Evolutionary conservation across 2,329 filamentous ascomycete species (phyloP).

Genomic region (Cercospora janseana): DNA sequence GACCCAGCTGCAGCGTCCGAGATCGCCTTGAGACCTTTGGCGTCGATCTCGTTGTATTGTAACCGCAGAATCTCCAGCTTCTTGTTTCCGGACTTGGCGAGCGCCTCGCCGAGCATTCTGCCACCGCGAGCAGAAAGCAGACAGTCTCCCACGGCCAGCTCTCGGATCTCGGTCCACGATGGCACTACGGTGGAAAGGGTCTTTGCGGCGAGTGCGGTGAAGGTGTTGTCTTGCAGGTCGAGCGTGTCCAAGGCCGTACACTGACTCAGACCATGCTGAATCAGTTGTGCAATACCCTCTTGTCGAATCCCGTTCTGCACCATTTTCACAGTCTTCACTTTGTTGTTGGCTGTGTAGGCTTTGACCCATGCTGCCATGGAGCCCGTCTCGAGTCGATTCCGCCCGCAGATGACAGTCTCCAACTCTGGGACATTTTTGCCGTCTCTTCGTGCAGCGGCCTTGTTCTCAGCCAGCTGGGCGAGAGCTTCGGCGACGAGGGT

Average conservation of each 20-base stretch:
- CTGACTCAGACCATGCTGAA: slow-evolving; percentile 74
- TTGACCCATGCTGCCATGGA: slow-evolving; percentile 95
- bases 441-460: slow-evolving; percentile 70
- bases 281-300: slow-evolving; percentile 80
- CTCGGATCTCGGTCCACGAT: slow-evolving; percentile 71
- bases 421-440: slow-evolving; percentile 72
- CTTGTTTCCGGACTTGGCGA: slow-evolving; percentile 72
- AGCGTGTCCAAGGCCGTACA: slow-evolving; percentile 69
- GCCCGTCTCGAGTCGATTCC: slow-evolving; percentile 92
- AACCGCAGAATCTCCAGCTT: slow-evolving; percentile 78
- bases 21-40: slow-evolving; percentile 69
- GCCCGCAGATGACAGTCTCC: slow-evolving; percentile 95
- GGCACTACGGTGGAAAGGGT: slow-evolving; percentile 73
- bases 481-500: slow-evolving; percentile 86
- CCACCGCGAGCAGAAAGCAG: slow-evolving; percentile 76
- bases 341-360: slow-evolving; percentile 74
- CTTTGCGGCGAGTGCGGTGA: slow-evolving; percentile 75
- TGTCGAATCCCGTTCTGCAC: slow-evolving; percentile 96
- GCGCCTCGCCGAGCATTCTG: slow-evolving; percentile 67
- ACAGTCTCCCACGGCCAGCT: slow-evolving; percentile 87
- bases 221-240: slow-evolving; percentile 97
- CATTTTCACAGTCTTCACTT: slow-evolving; percentile 88
- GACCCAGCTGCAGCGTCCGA: slow-evolving; percentile 59
- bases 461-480: slow-evolving; percentile 76
- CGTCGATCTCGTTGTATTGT: slow-evolving; percentile 92